phyloP scores from a whole-genome alignment of 1,284 basidiomycete species.

The Pterulicium gracile region DNA sequence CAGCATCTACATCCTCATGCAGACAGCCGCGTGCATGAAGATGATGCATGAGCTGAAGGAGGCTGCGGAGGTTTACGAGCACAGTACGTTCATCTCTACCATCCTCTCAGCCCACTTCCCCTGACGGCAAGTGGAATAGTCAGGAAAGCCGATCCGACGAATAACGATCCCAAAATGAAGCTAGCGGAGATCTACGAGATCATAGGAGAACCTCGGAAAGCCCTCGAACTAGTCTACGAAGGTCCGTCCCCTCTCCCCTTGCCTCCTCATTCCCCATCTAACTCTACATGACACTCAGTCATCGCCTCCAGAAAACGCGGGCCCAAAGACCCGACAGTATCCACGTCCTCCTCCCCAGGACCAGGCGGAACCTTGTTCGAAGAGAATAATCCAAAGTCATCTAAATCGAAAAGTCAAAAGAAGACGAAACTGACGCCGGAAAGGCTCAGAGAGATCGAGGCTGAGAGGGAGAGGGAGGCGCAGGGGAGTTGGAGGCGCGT shows the following conservation, averaged over 20 bases:
- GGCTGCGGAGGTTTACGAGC: conserved; percentile 76
- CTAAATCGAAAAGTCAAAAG: conserved; percentile 9
- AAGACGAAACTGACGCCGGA: conserved; percentile 37
- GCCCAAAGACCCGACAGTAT: conserved; percentile 16
- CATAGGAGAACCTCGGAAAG: conserved; percentile 69
- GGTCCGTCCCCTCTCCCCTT: conserved; percentile 32
- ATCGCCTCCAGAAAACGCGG: conserved; percentile 56
- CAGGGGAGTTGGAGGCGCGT: conserved; percentile 36
- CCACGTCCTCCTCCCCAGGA: conserved; percentile 14
- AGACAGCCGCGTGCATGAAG: conserved; percentile 66
- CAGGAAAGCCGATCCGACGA: conserved; percentile 57
- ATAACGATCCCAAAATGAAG: conserved; percentile 79
- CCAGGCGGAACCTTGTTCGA: conserved; percentile 39
- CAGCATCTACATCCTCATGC: conserved; percentile 54
- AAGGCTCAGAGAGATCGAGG: conserved; percentile 49
- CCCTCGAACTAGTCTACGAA: conserved; percentile 80
- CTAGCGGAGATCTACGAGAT: conserved; percentile 86
- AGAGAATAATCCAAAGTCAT: conserved; percentile 32
- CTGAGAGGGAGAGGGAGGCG: conserved; percentile 52
- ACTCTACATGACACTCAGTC: conserved; percentile 25
- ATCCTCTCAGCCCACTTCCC: neutral
- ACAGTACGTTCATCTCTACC: conserved; percentile 50
- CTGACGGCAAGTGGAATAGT: conserved; percentile 33
- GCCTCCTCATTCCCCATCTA: neutral
- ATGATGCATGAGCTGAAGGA: conserved; percentile 63